A percentile compares a stretch with the other conserved stretches of the same genome.
phyloP scores from a whole-genome alignment of 306 rosid species.

The Medicago ruthenica region DNA sequence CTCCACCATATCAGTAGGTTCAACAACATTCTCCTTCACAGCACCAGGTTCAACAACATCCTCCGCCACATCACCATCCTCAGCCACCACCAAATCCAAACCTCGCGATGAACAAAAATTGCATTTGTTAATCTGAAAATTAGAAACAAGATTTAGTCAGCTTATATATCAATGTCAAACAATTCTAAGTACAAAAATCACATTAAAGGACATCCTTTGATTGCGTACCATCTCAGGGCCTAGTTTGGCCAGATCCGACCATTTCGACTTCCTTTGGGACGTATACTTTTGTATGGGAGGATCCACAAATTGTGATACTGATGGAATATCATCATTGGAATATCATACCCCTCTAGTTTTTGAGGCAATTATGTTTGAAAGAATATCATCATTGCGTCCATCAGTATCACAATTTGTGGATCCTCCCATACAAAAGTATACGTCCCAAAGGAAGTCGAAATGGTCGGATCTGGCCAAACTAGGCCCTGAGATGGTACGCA shows the following conservation, averaged over 20 bases:
- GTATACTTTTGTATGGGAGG: not conserved
- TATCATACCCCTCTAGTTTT: not conserved
- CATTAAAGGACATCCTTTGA: too few relatives aligned
- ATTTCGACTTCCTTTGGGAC: not conserved
- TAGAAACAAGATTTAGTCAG: too few relatives aligned
- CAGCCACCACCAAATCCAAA: too few relatives aligned
- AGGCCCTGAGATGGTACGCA: not conserved
- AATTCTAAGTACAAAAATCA: too few relatives aligned
- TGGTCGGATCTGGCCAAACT: not conserved
- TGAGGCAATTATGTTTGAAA: constrained; percentile 1
- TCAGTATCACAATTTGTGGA: not conserved
- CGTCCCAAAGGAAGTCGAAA: not conserved
- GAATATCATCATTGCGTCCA: not conserved
- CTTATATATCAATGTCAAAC: too few relatives aligned
- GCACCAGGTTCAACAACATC: too few relatives aligned
- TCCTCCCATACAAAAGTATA: constrained; percentile 4
- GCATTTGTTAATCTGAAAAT: too few relatives aligned
- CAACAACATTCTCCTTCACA: too few relatives aligned
- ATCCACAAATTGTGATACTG: not conserved
- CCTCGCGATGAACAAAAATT: too few relatives aligned
- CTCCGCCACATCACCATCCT: too few relatives aligned
- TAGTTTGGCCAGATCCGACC: not conserved
- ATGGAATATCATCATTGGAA: too few relatives aligned
- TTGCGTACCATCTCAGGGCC: not conserved
- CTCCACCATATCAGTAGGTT: too few relatives aligned